Base-by-base conservation (phyloP, 2,329 filamentous ascomycete genomes). In the Calonectria pseudoturangicola region DNA sequence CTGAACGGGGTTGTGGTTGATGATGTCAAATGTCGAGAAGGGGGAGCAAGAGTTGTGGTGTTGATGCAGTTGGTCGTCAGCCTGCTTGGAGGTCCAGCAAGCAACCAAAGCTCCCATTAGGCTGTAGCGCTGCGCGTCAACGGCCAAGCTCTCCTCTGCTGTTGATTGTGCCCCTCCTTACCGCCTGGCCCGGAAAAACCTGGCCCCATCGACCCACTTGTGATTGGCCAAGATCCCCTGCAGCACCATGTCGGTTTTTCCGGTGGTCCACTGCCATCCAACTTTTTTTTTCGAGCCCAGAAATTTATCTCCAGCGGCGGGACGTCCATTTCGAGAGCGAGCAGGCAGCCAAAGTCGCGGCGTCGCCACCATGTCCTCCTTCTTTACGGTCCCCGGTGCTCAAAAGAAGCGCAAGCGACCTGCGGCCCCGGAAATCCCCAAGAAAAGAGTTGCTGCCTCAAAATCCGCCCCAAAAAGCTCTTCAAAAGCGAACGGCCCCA, bases 351-450 rank as follows among this genome's bases (percentile, higher is more conserved):
- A 77, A 79, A 67, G 58, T 71, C 66, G 68, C 75, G 75, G 66
- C 73, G 56, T 71, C 78, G 74, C 80, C 78, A 87, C 76, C 77
- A 97, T 98, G 96, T 98, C 96, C 81, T 98, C 96, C 47, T 99
- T 98, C 86, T 99, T 99, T 86, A 98, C 96, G 65, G 88, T 93
- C 47, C 95, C 97, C 7, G 93, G 94, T 48, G 93, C 94, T 64
- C 93, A 96, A 82, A 95, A 94, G 87, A 98, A 98, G 89, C 90
- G 97, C 80, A 98, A 98, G 89, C 90, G 96, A 73, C 81, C 87
- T 8, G 84, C 87, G 70, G 88, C 89, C 30, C 82, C 86, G 18
- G 88, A 91, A 64, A 84, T 84, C 7, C 89, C 91, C 2, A 92
- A 92, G 83, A 93, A 92, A 81, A 87, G 90, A 82, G 79, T 88